phyloP scores from a whole-genome alignment of 106 monocot genomes.

The Platanthera zijinensis region DNA sequence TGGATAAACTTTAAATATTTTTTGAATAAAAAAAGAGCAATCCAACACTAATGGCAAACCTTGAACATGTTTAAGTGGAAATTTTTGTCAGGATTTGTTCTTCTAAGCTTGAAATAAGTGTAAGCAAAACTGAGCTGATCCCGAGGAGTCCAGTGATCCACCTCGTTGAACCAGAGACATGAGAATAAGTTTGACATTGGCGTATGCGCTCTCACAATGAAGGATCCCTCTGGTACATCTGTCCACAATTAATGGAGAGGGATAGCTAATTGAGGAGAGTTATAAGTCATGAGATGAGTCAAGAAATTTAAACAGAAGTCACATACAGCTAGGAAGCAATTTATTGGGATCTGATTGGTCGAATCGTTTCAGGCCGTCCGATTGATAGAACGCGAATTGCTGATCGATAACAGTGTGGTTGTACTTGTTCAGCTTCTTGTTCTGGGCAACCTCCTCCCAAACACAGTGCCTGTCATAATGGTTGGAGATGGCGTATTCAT shows the following conservation, averaged over 20 bases:
- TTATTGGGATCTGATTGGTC: constrained; percentile 71
- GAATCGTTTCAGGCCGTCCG: constrained; percentile 79
- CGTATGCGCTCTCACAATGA: constrained; percentile 91
- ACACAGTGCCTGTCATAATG: constrained; percentile 92
- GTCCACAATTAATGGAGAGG: constrained; percentile 12
- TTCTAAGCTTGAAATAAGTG: constrained; percentile 82
- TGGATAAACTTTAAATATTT: background rate
- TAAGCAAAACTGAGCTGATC: constrained; percentile 99
- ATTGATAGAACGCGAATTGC: constrained; percentile 78
- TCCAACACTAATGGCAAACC: constrained; percentile 20
- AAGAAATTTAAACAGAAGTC: constrained; percentile 9
- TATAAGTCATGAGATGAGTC: background rate
- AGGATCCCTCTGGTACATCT: constrained; percentile 99
- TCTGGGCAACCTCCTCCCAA: constrained; percentile 86
- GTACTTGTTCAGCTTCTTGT: constrained; percentile 83
- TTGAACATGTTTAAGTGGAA: constrained; percentile 96
- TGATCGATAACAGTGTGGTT: constrained; percentile 70
- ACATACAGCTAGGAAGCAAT: constrained; percentile 83
- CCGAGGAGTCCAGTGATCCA: constrained; percentile 90
- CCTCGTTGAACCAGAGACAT: constrained; percentile 96
- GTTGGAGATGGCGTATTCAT: constrained; percentile 90
- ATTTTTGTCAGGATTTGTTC: constrained; percentile 67
- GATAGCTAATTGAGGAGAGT: background rate
- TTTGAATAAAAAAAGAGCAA: background rate
- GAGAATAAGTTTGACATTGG: constrained; percentile 99